Percentiles rank a stretch among this genome's conserved stretches.
Evolutionary conservation across 257 asterid species (phyloP).

Genomic region (Petunia secreta): DNA sequence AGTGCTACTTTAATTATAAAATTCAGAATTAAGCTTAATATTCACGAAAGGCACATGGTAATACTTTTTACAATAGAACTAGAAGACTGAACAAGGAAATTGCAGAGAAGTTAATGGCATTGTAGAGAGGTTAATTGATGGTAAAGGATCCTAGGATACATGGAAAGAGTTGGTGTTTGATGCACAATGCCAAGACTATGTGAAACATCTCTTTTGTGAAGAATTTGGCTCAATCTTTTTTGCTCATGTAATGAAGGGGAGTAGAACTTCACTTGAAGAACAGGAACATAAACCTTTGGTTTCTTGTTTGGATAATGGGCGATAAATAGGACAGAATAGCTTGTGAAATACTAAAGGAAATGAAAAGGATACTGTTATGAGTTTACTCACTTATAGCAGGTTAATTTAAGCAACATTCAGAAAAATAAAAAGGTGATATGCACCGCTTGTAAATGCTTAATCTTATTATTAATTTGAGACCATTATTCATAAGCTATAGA

Average conservation of each 20-base stretch:
- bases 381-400: background rate
- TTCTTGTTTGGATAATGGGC: background rate
- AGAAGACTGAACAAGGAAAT: background rate
- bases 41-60: background rate
- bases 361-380: background rate
- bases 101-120: background rate
- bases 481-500: conserved; percentile 2
- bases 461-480: background rate
- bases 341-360: background rate
- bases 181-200: background rate
- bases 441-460: background rate
- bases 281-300: background rate
- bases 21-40: background rate
- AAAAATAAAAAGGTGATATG: conserved; percentile 6
- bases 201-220: conserved; percentile 5
- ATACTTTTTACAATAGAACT: too few species aligned
- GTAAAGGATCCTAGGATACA: conserved; percentile 5
- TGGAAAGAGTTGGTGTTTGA: conserved; percentile 6
- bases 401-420: background rate
- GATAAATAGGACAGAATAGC: background rate
- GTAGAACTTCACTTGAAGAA: conserved; percentile 1
- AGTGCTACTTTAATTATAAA: background rate
- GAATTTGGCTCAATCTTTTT: background rate
- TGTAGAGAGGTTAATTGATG: background rate
- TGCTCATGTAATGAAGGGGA: background rate